Percentiles rank a stretch among this genome's conserved stretches.
phyloP scores from a whole-genome alignment of 2,329 filamentous ascomycete species.

The Reticulascus tulasneorum region DNA sequence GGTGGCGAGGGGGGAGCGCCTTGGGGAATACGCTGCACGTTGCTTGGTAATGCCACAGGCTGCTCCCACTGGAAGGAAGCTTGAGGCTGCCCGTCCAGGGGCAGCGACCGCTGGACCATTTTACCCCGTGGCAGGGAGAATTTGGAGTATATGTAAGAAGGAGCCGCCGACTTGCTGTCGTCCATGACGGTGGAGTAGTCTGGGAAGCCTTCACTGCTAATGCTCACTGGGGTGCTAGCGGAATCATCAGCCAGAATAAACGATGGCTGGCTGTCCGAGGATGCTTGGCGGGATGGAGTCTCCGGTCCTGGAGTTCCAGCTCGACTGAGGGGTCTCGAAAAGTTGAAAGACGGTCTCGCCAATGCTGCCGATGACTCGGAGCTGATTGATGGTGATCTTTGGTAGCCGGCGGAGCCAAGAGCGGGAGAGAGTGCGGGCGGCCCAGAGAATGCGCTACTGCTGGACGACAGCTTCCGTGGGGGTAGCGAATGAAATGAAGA shows the following conservation, averaged over 20 bases:
- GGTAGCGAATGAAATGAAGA: slow-evolving; percentile 59
- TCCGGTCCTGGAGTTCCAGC: slow-evolving; percentile 58
- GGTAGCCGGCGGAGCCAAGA: slow-evolving; percentile 47
- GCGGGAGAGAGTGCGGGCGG: slow-evolving; percentile 52
- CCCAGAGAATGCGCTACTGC: slow-evolving; percentile 50
- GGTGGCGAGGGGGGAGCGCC: slow-evolving; percentile 59
- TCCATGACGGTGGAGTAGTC: slow-evolving; percentile 42
- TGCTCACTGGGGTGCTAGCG: slow-evolving; percentile 66
- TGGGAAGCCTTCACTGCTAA: slow-evolving; percentile 65
- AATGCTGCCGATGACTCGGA: slow-evolving; percentile 73
- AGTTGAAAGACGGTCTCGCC: slow-evolving; percentile 80
- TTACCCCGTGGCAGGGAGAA: slow-evolving; percentile 82
- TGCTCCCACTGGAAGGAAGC: slow-evolving; percentile 63
- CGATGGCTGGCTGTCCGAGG: slow-evolving; percentile 64
- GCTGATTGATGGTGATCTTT: slow-evolving; percentile 77
- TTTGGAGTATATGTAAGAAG: slow-evolving; percentile 83
- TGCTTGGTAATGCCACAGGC: slow-evolving; percentile 36
- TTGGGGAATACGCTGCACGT: slow-evolving; percentile 36
- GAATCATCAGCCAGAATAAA: slow-evolving; percentile 61
- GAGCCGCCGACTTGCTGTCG: slow-evolving; percentile 48
- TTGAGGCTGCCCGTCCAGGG: slow-evolving; percentile 48
- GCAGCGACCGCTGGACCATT: slow-evolving; percentile 64
- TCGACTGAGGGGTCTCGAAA: slow-evolving; percentile 83
- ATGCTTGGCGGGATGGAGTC: slow-evolving; percentile 57
- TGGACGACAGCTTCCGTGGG: slow-evolving; percentile 73